phyloP scores from a whole-genome alignment of 1,284 basidiomycete genomes.

The Tetrapyrgos nigripes region DNA sequence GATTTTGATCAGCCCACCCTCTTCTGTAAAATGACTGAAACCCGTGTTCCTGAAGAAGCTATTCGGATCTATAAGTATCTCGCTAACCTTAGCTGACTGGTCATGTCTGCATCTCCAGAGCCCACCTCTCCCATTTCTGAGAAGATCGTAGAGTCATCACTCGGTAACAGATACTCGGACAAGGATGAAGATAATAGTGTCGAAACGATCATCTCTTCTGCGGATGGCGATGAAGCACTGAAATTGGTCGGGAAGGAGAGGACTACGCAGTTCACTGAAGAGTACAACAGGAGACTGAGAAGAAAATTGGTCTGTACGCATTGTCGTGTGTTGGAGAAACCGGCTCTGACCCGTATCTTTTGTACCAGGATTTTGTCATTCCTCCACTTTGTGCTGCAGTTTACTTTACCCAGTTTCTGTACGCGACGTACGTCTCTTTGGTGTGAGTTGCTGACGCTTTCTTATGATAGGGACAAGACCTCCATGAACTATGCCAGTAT shows the following conservation, averaged over 20 bases:
- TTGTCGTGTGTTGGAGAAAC: background rate
- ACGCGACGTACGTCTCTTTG: constrained; percentile 21
- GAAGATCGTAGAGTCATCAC: background rate
- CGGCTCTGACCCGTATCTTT: background rate
- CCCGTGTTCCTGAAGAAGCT: too few relatives aligned
- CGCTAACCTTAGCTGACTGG: too few relatives aligned
- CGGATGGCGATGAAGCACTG: constrained; percentile 56
- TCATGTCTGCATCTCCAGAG: background rate
- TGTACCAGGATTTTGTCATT: constrained; percentile 61
- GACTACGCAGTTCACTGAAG: constrained; percentile 60
- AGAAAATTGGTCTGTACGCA: constrained; percentile 59
- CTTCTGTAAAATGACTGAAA: too few relatives aligned
- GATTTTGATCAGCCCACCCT: too few relatives aligned
- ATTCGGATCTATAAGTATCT: too few relatives aligned
- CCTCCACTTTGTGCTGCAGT: constrained; percentile 69
- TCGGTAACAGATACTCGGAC: background rate
- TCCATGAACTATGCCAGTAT: constrained; percentile 73
- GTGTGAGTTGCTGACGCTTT: background rate
- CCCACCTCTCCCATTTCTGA: background rate
- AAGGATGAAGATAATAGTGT: background rate
- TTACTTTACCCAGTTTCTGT: constrained; percentile 74
- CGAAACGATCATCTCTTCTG: background rate
- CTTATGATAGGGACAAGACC: constrained; percentile 68
- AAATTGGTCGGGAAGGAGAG: constrained; percentile 61
- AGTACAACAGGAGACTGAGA: constrained; percentile 61